A percentile compares a stretch with the other conserved stretches of the same genome.
Conservation (phyloP, 2,329 filamentous ascomycete species). For the Alternaria arborescens region DNA sequence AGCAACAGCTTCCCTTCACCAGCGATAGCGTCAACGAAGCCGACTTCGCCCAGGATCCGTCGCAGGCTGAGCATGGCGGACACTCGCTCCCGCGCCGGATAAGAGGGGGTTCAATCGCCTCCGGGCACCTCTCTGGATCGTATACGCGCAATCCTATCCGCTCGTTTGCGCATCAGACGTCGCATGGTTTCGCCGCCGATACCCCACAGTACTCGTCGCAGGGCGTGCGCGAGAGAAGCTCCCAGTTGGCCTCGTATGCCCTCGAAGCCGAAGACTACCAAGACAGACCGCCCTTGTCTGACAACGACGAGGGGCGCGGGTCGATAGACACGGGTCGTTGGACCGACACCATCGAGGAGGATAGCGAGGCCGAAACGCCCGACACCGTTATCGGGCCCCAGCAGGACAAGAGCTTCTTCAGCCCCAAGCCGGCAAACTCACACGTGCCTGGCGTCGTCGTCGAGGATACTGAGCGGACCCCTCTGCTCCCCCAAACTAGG, state of each 20-base stretch:
- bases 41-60: slow-evolving; percentile 36
- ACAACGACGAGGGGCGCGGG: slow-evolving; percentile 32
- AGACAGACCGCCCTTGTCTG: slow-evolving; percentile 31
- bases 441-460: slow-evolving; percentile 35
- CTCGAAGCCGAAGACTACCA: slow-evolving; percentile 58
- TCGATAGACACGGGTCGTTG: slow-evolving; percentile 47
- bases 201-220: slow-evolving; percentile 76
- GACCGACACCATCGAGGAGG: slow-evolving; percentile 67
- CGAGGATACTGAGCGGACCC: slow-evolving; percentile 46
- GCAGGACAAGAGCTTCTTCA: slow-evolving; percentile 35
- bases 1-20: slow-evolving; percentile 45
- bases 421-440: slow-evolving; percentile 19
- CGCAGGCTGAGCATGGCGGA: slow-evolving; percentile 33
- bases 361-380: slow-evolving; percentile 66
- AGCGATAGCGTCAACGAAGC: slow-evolving; percentile 40
- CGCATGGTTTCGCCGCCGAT: slow-evolving; percentile 66
- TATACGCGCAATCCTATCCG: slow-evolving; percentile 68
- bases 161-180: slow-evolving; percentile 74
- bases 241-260: slow-evolving; percentile 84
- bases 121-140: slow-evolving; percentile 38
- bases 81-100: slow-evolving; percentile 39
- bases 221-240: slow-evolving; percentile 84
- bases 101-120: slow-evolving; percentile 34
- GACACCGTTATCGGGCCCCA: slow-evolving; percentile 45
- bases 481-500: slow-evolving; percentile 50